phyloP scores from a whole-genome alignment of 345 rosid genomes.

The Carallia brachiata region DNA sequence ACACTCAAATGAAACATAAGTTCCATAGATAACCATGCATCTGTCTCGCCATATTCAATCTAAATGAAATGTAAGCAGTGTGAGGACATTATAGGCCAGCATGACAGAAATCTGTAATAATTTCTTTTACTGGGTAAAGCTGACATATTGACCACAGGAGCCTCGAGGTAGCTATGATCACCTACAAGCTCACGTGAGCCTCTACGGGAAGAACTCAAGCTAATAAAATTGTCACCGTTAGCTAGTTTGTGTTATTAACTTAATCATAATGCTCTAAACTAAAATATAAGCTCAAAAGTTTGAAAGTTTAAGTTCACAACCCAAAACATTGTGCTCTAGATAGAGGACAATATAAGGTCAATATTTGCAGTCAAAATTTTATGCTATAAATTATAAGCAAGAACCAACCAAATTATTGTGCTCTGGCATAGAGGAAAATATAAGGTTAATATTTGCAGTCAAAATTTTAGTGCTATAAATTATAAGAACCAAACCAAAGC shows the following conservation, averaged over 20 bases:
- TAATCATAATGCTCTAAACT: too few relatives aligned
- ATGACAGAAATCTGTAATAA: not conserved
- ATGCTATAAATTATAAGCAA: not conserved
- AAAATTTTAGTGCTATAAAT: too few relatives aligned
- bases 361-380: not conserved
- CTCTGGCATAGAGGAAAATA: too few relatives aligned
- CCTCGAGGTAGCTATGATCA: not conserved
- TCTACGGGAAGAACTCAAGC: not conserved
- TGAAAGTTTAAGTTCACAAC: too few relatives aligned
- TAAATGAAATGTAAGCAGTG: slow-evolving; percentile 35
- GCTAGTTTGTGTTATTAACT: not conserved
- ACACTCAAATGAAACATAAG: slow-evolving; percentile 93
- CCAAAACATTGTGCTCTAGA: too few relatives aligned
- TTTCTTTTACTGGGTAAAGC: slow-evolving; percentile 7
- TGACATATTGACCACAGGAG: not conserved
- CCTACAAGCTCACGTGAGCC: slow-evolving; percentile 1
- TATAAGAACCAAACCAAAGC: too few relatives aligned
- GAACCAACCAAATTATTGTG: too few relatives aligned
- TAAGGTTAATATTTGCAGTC: too few relatives aligned
- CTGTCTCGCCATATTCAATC: slow-evolving; percentile 96
- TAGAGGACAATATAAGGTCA: not conserved
- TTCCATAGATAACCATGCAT: slow-evolving; percentile 99
- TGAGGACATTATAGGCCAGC: slow-evolving; percentile 18
- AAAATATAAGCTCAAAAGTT: too few relatives aligned
- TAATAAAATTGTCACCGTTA: not conserved